These are phyloP conservation scores for Solanum bulbocastanum DNA, from an alignment of 257 asterid genomes.

Conservation along the genomic window DNA sequence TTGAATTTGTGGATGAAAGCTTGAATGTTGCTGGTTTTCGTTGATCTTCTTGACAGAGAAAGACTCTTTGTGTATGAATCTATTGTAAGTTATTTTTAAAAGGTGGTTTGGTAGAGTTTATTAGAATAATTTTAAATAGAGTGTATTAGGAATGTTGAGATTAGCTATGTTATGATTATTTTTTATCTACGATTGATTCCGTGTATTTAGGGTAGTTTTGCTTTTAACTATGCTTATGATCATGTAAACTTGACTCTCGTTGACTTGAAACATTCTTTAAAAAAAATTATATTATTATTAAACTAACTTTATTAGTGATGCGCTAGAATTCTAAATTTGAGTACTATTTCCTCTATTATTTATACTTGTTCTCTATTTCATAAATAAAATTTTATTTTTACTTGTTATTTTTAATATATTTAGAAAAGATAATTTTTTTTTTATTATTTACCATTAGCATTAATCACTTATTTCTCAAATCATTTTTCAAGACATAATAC, in stretches of 20 bases:
- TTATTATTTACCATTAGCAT: background rate
- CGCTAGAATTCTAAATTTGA: too few relatives aligned
- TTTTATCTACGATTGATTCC: background rate
- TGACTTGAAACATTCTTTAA: background rate
- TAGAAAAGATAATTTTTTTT: too few relatives aligned
- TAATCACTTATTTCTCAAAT: background rate
- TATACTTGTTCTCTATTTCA: background rate
- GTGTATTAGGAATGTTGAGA: background rate
- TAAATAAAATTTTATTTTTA: too few relatives aligned
- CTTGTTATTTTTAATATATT: too few relatives aligned
- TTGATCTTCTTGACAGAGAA: background rate
- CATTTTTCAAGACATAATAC: background rate
- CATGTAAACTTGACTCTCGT: background rate
- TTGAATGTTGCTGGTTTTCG: background rate
- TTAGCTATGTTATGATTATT: background rate
- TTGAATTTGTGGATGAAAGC: background rate
- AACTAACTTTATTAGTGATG: background rate
- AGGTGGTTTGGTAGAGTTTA: background rate
- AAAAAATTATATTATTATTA: too few relatives aligned
- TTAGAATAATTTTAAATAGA: background rate
- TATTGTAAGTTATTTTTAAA: background rate
- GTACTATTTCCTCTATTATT: background rate
- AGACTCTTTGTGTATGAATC: background rate
- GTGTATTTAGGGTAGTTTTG: background rate
- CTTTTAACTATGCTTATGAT: background rate